Base-by-base conservation (phyloP, 768 basidiomycete species). In the Pisolithus orientalis region DNA sequence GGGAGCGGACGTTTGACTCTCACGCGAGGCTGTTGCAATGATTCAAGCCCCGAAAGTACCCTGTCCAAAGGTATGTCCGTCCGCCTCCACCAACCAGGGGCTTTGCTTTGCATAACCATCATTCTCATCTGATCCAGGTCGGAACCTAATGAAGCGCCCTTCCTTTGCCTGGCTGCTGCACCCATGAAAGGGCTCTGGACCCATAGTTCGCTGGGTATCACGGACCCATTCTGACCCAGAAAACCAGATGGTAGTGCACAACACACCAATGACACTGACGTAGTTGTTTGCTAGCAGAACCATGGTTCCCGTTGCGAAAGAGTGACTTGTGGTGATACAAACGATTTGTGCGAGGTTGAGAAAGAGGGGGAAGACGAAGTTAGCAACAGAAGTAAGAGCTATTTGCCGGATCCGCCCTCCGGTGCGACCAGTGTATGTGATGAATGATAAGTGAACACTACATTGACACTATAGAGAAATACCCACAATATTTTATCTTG, bases 341-440 rank as follows among this genome's bases (percentile, higher is more conserved):
- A 69, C 56, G 49, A 73, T 59, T 42, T 70, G 66, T 14, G 59
- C 64, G 40, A 73, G 53, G 56, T 62, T 65, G 4, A 72, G 61
- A 24, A 72, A 50, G 16, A 65, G 61, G 16, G 72, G 73, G 53
- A 73, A 67, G 38, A 73, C 62, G 57, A 73, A 73, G 54, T 72
- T 73, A 1, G 67, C 61, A 9, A 65, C 49, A 0, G 71, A 65
- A 49, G 73, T 70, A 29, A 62, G 62, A 57, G 73, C 71, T 9
- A 73, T 56, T 27, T 57, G 64, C 11, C 59, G 64, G 39, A 72
- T 42, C 25, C 65, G 62, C 1, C 59, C 49, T 25, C 62, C 50
- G 17, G 64, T 44, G 42, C 49, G 57, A 39, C 58, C 60, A 63
- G 47, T 50, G 38, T 16, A 6, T 17, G n/a, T 21, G 27, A 43